Evolutionary conservation across 306 rosid genomes (phyloP).

Genomic region (Ochetophila trinervis): DNA sequence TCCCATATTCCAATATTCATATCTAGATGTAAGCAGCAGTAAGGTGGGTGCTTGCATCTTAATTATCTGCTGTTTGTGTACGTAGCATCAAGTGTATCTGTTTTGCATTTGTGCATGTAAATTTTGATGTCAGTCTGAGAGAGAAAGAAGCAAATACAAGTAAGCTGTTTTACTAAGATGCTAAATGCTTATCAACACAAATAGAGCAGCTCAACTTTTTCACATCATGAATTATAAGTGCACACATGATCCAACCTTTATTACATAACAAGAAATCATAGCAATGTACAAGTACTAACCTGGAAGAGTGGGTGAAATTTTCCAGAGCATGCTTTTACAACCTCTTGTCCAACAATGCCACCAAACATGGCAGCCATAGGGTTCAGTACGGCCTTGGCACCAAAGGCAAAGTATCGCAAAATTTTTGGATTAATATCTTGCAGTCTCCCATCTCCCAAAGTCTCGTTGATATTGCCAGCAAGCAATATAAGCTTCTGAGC

Average conservation of each 20-base stretch:
- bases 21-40: no score
- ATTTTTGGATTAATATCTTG: slow-evolving; percentile 78
- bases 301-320: slow-evolving; percentile 95
- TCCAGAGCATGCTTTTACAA: slow-evolving; percentile 96
- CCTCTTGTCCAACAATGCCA: slow-evolving; percentile 97
- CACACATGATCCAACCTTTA: not conserved
- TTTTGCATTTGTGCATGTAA: not conserved
- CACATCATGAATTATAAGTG: not conserved
- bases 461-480: slow-evolving; percentile 54
- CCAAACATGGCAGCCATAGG: slow-evolving; percentile 99
- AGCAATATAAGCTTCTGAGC: slow-evolving; percentile 60
- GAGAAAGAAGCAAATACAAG: not conserved
- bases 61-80: no score
- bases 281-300: slow-evolving; percentile 33
- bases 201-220: not conserved
- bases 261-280: not conserved
- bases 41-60: no score
- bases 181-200: not conserved
- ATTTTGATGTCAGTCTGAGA: not conserved
- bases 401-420: slow-evolving; percentile 72
- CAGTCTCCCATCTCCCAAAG: slow-evolving; percentile 51
- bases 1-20: no score
- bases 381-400: slow-evolving; percentile 86
- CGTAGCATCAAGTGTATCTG: no score
- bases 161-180: not conserved